These are phyloP conservation scores for Meripilus lineatus DNA, from an alignment of 1,284 basidiomycete species.

Conservation along the genomic window DNA sequence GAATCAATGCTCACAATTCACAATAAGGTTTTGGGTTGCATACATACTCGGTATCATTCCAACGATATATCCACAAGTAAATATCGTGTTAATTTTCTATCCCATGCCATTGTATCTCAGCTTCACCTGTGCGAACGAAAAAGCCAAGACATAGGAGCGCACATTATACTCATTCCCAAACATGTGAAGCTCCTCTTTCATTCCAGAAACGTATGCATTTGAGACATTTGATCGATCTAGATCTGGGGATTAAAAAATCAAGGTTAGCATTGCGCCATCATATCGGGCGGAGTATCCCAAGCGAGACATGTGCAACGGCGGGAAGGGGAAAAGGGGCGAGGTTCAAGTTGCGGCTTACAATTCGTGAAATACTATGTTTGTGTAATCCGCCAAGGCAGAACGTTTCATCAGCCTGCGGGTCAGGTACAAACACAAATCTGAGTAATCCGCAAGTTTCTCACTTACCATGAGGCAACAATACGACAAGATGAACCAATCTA, in stretches of 20 bases:
- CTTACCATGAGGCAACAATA: constrained; percentile 67
- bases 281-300: too few species aligned
- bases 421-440: neutral
- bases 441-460: constrained; percentile 6
- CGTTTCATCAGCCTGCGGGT: neutral
- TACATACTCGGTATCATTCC: constrained; percentile 65
- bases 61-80: constrained; percentile 67
- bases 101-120: neutral
- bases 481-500: constrained; percentile 62
- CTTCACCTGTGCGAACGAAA: neutral
- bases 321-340: too few species aligned
- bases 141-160: constrained; percentile 7
- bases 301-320: too few species aligned
- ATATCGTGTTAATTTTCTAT: constrained; percentile 67
- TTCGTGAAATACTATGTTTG: constrained; percentile 57
- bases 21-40: neutral
- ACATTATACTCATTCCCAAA: constrained; percentile 68
- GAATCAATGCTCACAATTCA: neutral
- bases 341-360: constrained; percentile 34
- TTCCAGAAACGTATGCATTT: constrained; percentile 77
- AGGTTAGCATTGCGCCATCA: neutral
- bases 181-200: constrained; percentile 76
- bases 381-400: neutral
- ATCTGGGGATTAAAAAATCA: constrained; percentile 32
- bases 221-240: constrained; percentile 61